phyloP scores from a whole-genome alignment of 2,329 filamentous ascomycete genomes.

The Byssoonygena ceratinophila region DNA sequence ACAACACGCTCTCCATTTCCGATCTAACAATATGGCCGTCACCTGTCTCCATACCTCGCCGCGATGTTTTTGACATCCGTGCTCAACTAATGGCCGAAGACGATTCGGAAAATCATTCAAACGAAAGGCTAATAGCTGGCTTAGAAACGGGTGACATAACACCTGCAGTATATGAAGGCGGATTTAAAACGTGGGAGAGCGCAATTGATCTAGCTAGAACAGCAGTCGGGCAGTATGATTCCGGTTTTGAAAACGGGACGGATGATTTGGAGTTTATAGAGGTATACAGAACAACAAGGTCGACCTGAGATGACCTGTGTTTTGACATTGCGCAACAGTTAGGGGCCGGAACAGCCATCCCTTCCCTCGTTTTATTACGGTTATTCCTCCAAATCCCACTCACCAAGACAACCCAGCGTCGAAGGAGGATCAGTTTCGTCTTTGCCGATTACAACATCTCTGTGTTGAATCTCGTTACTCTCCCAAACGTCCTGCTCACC shows the following conservation, averaged over 20 bases:
- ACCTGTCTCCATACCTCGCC: constrained; percentile 39
- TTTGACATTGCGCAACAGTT: constrained; percentile 31
- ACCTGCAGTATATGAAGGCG: constrained; percentile 54
- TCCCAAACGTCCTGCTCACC: constrained; percentile 51
- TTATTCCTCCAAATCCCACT: constrained; percentile 21
- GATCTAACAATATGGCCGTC: neutral
- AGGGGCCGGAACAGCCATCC: constrained; percentile 54
- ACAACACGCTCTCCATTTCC: constrained; percentile 42
- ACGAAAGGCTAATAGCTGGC: constrained; percentile 37
- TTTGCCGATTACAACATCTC: constrained; percentile 53
- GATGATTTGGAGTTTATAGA: constrained; percentile 36
- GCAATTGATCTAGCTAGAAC: constrained; percentile 24
- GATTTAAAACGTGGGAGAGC: constrained; percentile 61
- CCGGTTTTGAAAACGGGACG: constrained; percentile 1
- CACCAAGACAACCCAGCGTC: neutral
- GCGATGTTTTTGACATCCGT: constrained; percentile 54
- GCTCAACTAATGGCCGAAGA: constrained; percentile 54
- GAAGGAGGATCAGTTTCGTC: constrained; percentile 40
- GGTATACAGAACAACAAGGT: constrained; percentile 16
- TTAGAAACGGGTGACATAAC: constrained; percentile 48
- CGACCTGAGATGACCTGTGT: neutral
- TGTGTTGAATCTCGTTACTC: constrained; percentile 50
- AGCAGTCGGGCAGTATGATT: constrained; percentile 22
- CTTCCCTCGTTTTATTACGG: constrained; percentile 46
- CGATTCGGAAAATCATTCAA: constrained; percentile 31